Percentiles rank a stretch among this genome's conserved stretches.
phyloP scores from a whole-genome alignment of 441 rosid species.

The Euphorbia schlechtendalii region DNA sequence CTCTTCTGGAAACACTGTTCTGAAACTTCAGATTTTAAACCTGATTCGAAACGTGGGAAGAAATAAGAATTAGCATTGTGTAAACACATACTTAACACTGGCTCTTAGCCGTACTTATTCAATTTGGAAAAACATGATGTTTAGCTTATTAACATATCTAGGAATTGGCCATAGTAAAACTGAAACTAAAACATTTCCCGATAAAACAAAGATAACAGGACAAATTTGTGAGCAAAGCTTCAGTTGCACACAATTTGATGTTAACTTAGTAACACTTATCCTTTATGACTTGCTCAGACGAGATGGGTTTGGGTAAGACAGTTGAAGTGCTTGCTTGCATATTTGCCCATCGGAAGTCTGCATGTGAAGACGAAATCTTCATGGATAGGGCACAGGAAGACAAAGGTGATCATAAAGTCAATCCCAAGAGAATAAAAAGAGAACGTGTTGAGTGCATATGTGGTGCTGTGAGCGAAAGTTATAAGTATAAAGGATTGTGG shows the following conservation, averaged over 20 bases:
- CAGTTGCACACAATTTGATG: slow-evolving; percentile 12
- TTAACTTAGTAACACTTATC: slow-evolving; percentile 21
- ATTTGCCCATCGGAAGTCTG: slow-evolving; percentile 60
- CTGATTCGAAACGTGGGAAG: background rate
- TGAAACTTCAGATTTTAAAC: background rate
- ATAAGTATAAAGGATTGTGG: slow-evolving; percentile 75
- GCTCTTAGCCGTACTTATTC: background rate
- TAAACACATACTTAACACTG: slow-evolving; percentile 1
- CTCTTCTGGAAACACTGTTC: background rate
- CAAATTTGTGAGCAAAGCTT: background rate
- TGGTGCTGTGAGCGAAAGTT: slow-evolving; percentile 93
- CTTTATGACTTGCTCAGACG: slow-evolving; percentile 51
- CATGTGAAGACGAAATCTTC: slow-evolving; percentile 34
- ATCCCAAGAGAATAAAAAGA: slow-evolving; percentile 58
- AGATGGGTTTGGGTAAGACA: slow-evolving; percentile 99
- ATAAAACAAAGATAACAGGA: background rate
- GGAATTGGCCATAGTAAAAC: background rate
- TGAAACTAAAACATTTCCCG: background rate
- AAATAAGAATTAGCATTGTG: background rate
- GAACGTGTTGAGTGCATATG: slow-evolving; percentile 96
- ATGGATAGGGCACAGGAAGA: slow-evolving; percentile 22
- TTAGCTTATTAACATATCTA: background rate
- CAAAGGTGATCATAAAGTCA: slow-evolving; percentile 34
- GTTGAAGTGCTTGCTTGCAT: slow-evolving; percentile 94
- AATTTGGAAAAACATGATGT: background rate